These are phyloP conservation scores for Leishmania lainsoni DNA, from an alignment of 208 protist species.

Conservation along the genomic window DNA sequence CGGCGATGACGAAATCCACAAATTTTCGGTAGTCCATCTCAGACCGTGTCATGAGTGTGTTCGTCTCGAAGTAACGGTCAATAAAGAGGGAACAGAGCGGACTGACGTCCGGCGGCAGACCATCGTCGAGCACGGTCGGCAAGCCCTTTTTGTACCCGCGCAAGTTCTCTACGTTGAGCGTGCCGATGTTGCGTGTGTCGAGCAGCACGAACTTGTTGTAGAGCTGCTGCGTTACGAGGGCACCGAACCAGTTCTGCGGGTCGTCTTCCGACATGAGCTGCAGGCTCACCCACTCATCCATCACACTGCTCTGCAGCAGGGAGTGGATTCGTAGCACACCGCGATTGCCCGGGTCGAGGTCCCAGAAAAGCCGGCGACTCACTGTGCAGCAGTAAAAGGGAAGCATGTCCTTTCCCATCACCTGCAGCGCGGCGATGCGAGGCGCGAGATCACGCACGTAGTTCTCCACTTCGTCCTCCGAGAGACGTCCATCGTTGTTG, in stretches of 20 bases:
- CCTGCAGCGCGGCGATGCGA: slow-evolving; percentile 68
- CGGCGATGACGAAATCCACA: slow-evolving; percentile 92
- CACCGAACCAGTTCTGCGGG: slow-evolving; percentile 84
- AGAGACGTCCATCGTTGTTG: slow-evolving; percentile 85
- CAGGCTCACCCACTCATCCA: slow-evolving; percentile 90
- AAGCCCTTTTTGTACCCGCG: slow-evolving; percentile 86
- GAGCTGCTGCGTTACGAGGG: slow-evolving; percentile 69
- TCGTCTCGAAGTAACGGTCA: slow-evolving; percentile 91
- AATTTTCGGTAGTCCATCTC: slow-evolving; percentile 94
- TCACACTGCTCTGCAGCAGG: slow-evolving; percentile 74
- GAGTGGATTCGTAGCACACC: slow-evolving; percentile 80
- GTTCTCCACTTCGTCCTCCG: slow-evolving; percentile 88
- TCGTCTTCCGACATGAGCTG: slow-evolving; percentile 82
- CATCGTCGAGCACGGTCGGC: slow-evolving; percentile 84
- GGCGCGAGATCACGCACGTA: slow-evolving; percentile 84
- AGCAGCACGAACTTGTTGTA: slow-evolving; percentile 90
- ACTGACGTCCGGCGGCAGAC: slow-evolving; percentile 67
- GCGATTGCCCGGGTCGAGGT: slow-evolving; percentile 75
- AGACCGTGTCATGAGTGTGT: slow-evolving; percentile 78
- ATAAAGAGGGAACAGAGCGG: slow-evolving; percentile 87
- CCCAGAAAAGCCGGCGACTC: slow-evolving; percentile 91
- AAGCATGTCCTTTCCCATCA: slow-evolving; percentile 56
- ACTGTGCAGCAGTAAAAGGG: slow-evolving; percentile 92
- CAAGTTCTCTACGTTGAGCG: slow-evolving; percentile 81
- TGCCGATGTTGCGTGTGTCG: slow-evolving; percentile 82